These are phyloP conservation scores for Hydnomerulius pinastri DNA, from an alignment of 768 basidiomycete genomes.

Conservation along the genomic window DNA sequence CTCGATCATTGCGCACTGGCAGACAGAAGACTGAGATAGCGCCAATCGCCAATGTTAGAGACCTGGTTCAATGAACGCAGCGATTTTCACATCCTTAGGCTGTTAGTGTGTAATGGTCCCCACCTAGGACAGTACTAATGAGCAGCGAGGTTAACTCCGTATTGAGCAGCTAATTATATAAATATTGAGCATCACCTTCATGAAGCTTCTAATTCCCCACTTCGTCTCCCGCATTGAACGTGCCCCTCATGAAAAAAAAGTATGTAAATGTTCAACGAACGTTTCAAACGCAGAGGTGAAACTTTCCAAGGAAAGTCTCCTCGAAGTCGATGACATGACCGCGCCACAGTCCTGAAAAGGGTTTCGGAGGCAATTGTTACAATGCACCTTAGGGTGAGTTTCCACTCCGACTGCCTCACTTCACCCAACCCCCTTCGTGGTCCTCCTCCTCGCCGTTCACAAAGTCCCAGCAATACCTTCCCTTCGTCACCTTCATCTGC, in stretches of 20 bases:
- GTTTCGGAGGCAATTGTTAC: constrained; percentile 1
- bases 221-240: neutral
- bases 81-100: too few species aligned
- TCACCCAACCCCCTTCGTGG: neutral
- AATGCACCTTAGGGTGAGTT: constrained; percentile 20
- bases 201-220: too few species aligned
- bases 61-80: too few species aligned
- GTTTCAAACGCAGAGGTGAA: constrained; percentile 1
- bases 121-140: neutral
- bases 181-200: neutral
- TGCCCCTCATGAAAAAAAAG: neutral
- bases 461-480: neutral
- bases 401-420: constrained; percentile 11
- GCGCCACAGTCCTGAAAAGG: constrained; percentile 21
- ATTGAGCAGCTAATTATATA: too few species aligned
- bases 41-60: too few species aligned
- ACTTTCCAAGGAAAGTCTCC: neutral
- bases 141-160: neutral
- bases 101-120: neutral
- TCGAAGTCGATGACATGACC: constrained; percentile 6
- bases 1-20: too few species aligned
- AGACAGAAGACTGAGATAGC: too few species aligned
- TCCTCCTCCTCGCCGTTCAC: neutral
- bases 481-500: neutral
- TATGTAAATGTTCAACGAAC: constrained; percentile 10